Evolutionary conservation across 805 yeast genomes (phyloP), one percentile per base, ranked within the genome.

Genomic region (Metschnikowia noctiluminum): DNA sequence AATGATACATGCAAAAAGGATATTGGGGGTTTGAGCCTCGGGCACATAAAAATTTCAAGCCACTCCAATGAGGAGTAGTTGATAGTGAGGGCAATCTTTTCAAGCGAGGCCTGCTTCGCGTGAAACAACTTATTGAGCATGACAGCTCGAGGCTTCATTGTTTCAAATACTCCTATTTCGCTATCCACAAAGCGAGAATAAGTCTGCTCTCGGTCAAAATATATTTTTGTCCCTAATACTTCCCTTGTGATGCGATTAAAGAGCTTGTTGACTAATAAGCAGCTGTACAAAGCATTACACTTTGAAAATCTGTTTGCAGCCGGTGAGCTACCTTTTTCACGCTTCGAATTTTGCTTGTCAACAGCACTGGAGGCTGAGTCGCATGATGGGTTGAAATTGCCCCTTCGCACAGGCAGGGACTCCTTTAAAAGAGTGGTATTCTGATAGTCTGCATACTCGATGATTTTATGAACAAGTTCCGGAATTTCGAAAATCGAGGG

Each of bases 41-140:
- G 92, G 61, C 96, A 89, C 60, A 91, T 85, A 66, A 86, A 89
- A 57, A 89, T 74, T 63, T 90, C 96, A 30, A 90, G 69, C 86
- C 87, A 81, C 55, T 76, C 73, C 39, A 89, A 62, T 38, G 74
- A 68, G 2, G 76, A 70, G 35, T 82, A 80, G 30, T 77, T 63
- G 6, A 75, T 53, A 6, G 57, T 46, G 15, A 63, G 60, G 2
- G 78, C 66, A 8, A 84, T 58, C n/a, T 58, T 41, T 26, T 83
- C 83, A 27, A 88, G 56, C 21, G 83, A 77, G 11, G 62, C 53
- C 60, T 85, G 89, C 44, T 68, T 71, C 2, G 81, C 75, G 47
- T 73, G 74, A 38, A 75, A 71, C 31, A 88, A 62, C 63, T 87
- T 88, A 64, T 87, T 88, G 53, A 89, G 66, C 13, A 85, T 82